A percentile compares a stretch with the other conserved stretches of the same genome.
These are phyloP conservation scores for Phyllosticta citribraziliensis DNA, from an alignment of 2,329 filamentous ascomycete species.

Conservation along the genomic window DNA sequence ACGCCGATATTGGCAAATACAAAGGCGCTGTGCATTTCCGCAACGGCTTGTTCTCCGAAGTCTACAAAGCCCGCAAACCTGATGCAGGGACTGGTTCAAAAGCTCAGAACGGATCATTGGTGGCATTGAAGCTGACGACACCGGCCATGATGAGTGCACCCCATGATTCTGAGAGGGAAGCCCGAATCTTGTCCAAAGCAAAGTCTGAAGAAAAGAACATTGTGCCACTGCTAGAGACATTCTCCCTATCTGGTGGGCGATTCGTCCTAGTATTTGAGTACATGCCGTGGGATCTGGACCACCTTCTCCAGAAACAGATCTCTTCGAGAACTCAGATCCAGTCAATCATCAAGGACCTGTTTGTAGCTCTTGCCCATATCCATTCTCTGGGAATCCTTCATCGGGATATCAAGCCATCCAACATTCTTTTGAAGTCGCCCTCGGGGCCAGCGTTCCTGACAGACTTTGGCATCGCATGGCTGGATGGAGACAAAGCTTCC, in stretches of 20 bases:
- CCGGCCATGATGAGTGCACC: slow-evolving; percentile 64
- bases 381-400: slow-evolving; percentile 75
- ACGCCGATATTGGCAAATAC: slow-evolving; percentile 42
- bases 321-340: slow-evolving; percentile 31
- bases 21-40: slow-evolving; percentile 45
- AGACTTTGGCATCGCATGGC: slow-evolving; percentile 92
- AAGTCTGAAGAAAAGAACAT: slow-evolving; percentile 41
- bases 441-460: slow-evolving; percentile 67
- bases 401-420: slow-evolving; percentile 87
- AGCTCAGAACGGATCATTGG: slow-evolving; percentile 21
- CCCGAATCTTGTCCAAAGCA: slow-evolving; percentile 57
- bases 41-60: slow-evolving; percentile 68
- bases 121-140: slow-evolving; percentile 80
- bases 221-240: slow-evolving; percentile 62
- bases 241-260: slow-evolving; percentile 57
- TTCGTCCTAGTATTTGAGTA: slow-evolving; percentile 81
- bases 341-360: slow-evolving; percentile 54
- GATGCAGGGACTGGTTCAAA: slow-evolving; percentile 19
- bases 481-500: slow-evolving; percentile 44
- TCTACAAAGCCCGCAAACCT: slow-evolving; percentile 57
- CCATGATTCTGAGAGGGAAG: slow-evolving; percentile 74
- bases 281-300: slow-evolving; percentile 61
- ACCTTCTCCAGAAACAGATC: slow-evolving; percentile 48
- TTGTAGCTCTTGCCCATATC: slow-evolving; percentile 60
- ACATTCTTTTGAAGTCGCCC: slow-evolving; percentile 61